phyloP scores from a whole-genome alignment of 768 basidiomycete species.

The Podaxis rugospora region DNA sequence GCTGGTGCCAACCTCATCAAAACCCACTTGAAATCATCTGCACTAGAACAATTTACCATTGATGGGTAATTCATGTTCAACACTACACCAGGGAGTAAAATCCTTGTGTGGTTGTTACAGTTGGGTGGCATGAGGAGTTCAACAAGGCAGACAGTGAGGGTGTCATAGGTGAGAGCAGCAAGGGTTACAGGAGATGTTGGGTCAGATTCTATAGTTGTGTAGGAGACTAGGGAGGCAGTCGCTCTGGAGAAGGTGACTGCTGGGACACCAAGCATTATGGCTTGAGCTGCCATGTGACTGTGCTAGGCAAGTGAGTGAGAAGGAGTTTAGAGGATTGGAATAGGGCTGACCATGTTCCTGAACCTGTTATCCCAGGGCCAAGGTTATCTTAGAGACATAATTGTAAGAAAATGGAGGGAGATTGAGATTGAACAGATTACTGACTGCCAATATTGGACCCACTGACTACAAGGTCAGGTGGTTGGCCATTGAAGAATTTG shows the following conservation, averaged over 20 bases:
- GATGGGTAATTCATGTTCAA: conserved; percentile 42
- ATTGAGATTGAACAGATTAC: not conserved
- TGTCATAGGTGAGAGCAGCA: conserved; percentile 33
- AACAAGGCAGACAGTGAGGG: conserved; percentile 30
- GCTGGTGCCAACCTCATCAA: conserved; percentile 29
- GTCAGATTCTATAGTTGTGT: conserved; percentile 32
- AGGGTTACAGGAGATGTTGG: conserved; percentile 23
- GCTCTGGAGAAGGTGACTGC: conserved; percentile 34
- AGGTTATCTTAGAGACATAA: conserved; percentile 20
- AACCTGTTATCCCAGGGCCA: conserved; percentile 22
- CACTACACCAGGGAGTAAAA: conserved; percentile 31
- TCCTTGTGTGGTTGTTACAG: conserved; percentile 14
- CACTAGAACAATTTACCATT: conserved; percentile 25
- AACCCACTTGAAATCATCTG: conserved; percentile 30
- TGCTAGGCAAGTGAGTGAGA: not conserved
- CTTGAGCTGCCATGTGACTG: conserved; percentile 39
- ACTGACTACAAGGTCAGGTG: conserved; percentile 33
- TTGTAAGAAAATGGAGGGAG: not conserved
- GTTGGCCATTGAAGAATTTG: conserved; percentile 23
- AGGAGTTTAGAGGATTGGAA: not conserved
- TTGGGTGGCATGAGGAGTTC: conserved; percentile 18
- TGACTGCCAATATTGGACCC: conserved; percentile 31
- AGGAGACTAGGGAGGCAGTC: conserved; percentile 33
- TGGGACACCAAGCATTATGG: conserved; percentile 35
- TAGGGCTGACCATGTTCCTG: conserved; percentile 31